Percentiles rank a stretch among this genome's conserved stretches.
phyloP scores from a whole-genome alignment of 257 asterid genomes.

The Misopates orontium region DNA sequence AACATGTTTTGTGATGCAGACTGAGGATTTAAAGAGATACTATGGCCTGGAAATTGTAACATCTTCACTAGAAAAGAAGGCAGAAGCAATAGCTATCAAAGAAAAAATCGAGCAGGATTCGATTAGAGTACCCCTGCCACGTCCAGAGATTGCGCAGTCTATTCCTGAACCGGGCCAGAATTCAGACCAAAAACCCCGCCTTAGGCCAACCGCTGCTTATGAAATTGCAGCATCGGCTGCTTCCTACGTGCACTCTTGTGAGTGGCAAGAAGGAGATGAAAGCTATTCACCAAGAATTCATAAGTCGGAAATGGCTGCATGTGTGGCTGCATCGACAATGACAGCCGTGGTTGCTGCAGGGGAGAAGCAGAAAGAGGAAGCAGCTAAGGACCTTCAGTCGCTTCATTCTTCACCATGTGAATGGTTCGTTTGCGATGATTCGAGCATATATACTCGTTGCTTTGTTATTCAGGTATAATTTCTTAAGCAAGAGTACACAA shows the following conservation, averaged over 20 bases:
- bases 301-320: constrained; percentile 71
- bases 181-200: constrained; percentile 25
- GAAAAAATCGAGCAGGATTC: constrained; percentile 48
- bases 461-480: constrained; percentile 73
- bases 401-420: constrained; percentile 85
- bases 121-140: constrained; percentile 2
- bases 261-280: constrained; percentile 27
- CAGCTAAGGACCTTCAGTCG: constrained; percentile 82
- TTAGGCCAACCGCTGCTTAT: constrained; percentile 55
- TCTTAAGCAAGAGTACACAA: background rate
- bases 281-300: constrained; percentile 18
- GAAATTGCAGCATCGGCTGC: constrained; percentile 88
- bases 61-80: constrained; percentile 75
- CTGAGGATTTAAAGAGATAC: constrained; percentile 59
- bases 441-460: constrained; percentile 61
- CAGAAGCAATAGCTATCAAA: constrained; percentile 53
- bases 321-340: constrained; percentile 78
- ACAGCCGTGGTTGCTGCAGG: constrained; percentile 88
- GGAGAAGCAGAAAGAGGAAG: constrained; percentile 67
- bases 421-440: constrained; percentile 86
- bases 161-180: constrained; percentile 20
- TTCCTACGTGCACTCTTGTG: constrained; percentile 56
- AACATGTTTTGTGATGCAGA: constrained; percentile 42
- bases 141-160: constrained; percentile 16
- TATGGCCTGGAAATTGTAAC: constrained; percentile 74